phyloP scores from a whole-genome alignment of 768 basidiomycete genomes.

The Macrolepiota albuminosa region DNA sequence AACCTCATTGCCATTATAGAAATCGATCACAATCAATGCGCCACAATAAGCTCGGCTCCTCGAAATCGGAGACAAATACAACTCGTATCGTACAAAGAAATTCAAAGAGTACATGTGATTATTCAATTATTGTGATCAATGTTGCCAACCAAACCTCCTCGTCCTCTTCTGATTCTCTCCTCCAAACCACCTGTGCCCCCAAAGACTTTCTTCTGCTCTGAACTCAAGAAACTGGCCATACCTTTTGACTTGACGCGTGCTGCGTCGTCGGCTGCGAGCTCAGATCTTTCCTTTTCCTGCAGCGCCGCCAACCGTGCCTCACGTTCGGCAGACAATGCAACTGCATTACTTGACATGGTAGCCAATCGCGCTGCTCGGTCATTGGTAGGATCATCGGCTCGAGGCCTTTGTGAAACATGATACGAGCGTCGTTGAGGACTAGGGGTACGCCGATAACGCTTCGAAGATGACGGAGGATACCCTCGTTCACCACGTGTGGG shows the following conservation, averaged over 20 bases:
- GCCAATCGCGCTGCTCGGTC: slow-evolving; percentile 85
- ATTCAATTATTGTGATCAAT: slow-evolving; percentile 42
- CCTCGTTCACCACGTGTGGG: slow-evolving; percentile 22
- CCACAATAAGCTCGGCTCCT: background rate
- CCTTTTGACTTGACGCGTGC: slow-evolving; percentile 69
- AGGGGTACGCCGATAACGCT: slow-evolving; percentile 48
- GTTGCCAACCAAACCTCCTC: slow-evolving; percentile 66
- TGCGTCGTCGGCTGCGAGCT: slow-evolving; percentile 67
- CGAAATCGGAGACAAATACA: background rate
- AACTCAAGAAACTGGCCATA: slow-evolving; percentile 74
- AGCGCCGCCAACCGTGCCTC: slow-evolving; percentile 64
- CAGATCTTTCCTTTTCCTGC: slow-evolving; percentile 73
- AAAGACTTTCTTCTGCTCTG: slow-evolving; percentile 83
- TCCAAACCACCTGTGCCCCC: slow-evolving; percentile 74
- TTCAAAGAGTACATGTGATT: background rate
- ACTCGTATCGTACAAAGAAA: background rate
- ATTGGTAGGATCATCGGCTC: slow-evolving; percentile 25
- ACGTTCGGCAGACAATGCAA: slow-evolving; percentile 60
- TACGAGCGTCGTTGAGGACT: slow-evolving; percentile 22
- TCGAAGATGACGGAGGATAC: slow-evolving; percentile 26
- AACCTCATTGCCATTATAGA: background rate
- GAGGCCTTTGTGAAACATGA: slow-evolving; percentile 12
- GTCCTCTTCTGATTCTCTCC: slow-evolving; percentile 70
- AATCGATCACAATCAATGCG: background rate
- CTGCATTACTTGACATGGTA: slow-evolving; percentile 79